Base-by-base conservation (phyloP, 78 protist species). In the Dictyostelium capitatum region DNA sequence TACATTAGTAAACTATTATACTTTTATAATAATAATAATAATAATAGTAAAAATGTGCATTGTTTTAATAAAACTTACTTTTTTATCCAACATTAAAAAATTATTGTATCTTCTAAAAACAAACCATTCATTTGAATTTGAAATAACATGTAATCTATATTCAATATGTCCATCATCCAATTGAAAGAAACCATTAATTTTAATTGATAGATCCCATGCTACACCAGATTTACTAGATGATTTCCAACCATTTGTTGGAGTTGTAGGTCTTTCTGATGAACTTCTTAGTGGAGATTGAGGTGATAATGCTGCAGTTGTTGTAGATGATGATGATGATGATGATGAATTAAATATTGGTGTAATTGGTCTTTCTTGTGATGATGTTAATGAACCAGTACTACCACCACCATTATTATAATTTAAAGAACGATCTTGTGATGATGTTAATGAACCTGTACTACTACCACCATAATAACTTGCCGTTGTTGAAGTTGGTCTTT, bases 41-140 rank as follows among this genome's bases (percentile, higher is more conserved):
- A 48, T 48, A 9, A 48, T 48, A 48, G 8, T 48, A 48, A n/a
- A n/a, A n/a, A 37, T 37, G 43, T 37, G 43, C 43, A 37, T 6
- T 25, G 30, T 9, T 53, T 17, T n/a, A n/a, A 70, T 30, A 23
- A 20, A 67, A 51, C 54, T 20, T 72, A 83, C 82, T 28, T 83
- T 85, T 75, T 85, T 56, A 64, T 87, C 82, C 23, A 87, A 57
- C 20, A 87, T 14, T 30, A 87, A 77, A 65, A 87, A 87, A 28
- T 87, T 87, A 48, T 59, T 87, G 15, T 87, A 87, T 87, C 93
- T 74, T 87, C 93, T 74, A 57, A 32, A 65, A 30, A 87, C 85
- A 14, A 65, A 28, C 93, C 93, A 87, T 64, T 87, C 85, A 20
- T 82, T 37, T 23, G 70, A 73, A 32, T 54, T 87, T 23, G 93